Percentiles rank a stretch among this genome's conserved stretches.
Evolutionary conservation across 495 filamentous ascomycete species (phyloP).

Genomic region (Talaromyces ruber): DNA sequence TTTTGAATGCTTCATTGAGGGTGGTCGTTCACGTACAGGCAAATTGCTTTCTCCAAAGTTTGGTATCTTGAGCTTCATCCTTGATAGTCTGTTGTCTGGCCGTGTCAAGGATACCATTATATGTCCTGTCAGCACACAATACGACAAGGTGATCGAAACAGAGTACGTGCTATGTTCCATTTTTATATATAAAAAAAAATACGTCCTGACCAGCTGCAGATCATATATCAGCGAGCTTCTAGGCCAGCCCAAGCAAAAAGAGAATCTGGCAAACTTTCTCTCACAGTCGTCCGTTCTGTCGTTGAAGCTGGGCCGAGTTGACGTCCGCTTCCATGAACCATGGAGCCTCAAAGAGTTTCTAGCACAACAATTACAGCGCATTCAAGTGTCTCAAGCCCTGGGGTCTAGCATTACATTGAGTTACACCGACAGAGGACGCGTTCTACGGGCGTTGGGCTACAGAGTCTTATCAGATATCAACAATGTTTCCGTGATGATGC

Average conservation of each 20-base stretch:
- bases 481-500: conserved; percentile 93
- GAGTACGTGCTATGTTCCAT: conserved; percentile 40
- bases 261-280: conserved; percentile 83
- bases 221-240: conserved; percentile 92
- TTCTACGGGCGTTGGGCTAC: conserved; percentile 81
- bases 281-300: conserved; percentile 83
- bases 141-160: conserved; percentile 97
- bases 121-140: conserved; percentile 92
- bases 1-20: conserved; percentile 95
- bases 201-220: conserved; percentile 13
- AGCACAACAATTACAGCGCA: conserved; percentile 54
- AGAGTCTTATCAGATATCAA: conserved; percentile 92
- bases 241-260: conserved; percentile 88
- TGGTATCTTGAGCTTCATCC: conserved; percentile 86
- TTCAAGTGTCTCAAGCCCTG: conserved; percentile 22
- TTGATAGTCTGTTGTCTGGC: conserved; percentile 85
- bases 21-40: conserved; percentile 82
- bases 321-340: conserved; percentile 91
- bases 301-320: conserved; percentile 80
- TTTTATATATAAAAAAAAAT: too few relatives aligned
- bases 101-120: conserved; percentile 84
- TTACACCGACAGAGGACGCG: conserved; percentile 44
- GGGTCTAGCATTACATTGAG: conserved; percentile 29
- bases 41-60: conserved; percentile 93
- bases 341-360: conserved; percentile 84